Evolutionary conservation across 805 yeast species (phyloP).

Genomic region (Candida silvicultrix): DNA sequence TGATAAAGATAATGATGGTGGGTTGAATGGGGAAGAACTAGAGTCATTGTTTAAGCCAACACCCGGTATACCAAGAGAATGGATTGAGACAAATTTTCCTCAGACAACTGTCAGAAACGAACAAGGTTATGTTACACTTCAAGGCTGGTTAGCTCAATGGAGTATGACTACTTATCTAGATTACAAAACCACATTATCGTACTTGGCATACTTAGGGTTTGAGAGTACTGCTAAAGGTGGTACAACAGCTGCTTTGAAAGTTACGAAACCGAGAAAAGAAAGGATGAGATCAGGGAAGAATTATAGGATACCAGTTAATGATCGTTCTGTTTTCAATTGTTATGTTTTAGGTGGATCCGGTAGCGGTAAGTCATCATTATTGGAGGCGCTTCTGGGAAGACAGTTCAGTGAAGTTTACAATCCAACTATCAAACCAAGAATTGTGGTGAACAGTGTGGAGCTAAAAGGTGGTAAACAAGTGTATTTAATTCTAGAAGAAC

Average conservation of each 20-base stretch:
- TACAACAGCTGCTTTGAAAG: conserved; percentile 52
- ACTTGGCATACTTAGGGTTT: conserved; percentile 85
- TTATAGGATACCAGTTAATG: conserved; percentile 65
- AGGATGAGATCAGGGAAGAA: conserved; percentile 59
- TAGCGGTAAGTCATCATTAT: conserved; percentile 80
- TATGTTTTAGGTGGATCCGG: conserved; percentile 79
- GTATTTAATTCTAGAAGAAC: conserved; percentile 82
- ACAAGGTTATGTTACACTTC: conserved; percentile 82
- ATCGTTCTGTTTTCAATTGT: conserved; percentile 90
- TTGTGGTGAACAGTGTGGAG: conserved; percentile 90
- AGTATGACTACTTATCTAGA: conserved; percentile 90
- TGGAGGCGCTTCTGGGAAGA: conserved; percentile 77
- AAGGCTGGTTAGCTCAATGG: conserved; percentile 99
- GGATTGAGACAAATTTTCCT: conserved; percentile 87
- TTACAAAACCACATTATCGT: conserved; percentile 76
- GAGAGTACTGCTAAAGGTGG: conserved; percentile 35
- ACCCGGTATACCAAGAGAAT: conserved; percentile 84
- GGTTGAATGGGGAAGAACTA: conserved; percentile 71
- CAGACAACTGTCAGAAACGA: conserved; percentile 84
- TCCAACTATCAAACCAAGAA: conserved; percentile 75
- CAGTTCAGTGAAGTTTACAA: conserved; percentile 63
- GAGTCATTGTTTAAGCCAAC: conserved; percentile 73
- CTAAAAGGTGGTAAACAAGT: conserved; percentile 93
- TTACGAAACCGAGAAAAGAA: conserved; percentile 74
- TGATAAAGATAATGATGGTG: conserved; percentile 97